Evolutionary conservation across 2,329 filamentous ascomycete species (phyloP).

Genomic region (Pseudocercospora cruenta): DNA sequence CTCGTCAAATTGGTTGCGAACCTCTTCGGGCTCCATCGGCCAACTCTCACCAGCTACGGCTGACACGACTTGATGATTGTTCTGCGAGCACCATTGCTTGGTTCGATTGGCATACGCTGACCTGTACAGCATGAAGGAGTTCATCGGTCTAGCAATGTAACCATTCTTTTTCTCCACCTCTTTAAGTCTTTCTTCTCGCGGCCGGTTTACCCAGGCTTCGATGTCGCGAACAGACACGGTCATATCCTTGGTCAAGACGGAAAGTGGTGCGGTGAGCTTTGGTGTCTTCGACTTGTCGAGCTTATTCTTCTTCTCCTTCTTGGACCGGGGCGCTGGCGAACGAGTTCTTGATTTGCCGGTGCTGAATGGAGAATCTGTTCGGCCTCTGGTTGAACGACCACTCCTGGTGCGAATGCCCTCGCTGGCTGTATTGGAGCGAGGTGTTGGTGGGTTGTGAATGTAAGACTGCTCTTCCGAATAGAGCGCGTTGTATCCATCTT

Average conservation of each 20-base stretch:
- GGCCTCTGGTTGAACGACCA: slow-evolving; percentile 40
- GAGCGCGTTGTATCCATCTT: slow-evolving; percentile 32
- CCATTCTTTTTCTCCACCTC: slow-evolving; percentile 74
- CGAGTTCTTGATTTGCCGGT: slow-evolving; percentile 38
- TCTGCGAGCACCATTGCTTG: slow-evolving; percentile 77
- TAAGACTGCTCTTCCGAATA: slow-evolving; percentile 34
- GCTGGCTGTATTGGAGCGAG: slow-evolving; percentile 46
- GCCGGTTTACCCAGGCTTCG: slow-evolving; percentile 74
- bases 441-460: slow-evolving; percentile 47
- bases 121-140: slow-evolving; percentile 96
- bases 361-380: slow-evolving; percentile 42
- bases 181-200: slow-evolving; percentile 64
- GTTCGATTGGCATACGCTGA: slow-evolving; percentile 88
- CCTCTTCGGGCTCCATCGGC: slow-evolving; percentile 73
- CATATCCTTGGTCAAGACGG: slow-evolving; percentile 68
- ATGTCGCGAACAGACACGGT: slow-evolving; percentile 75
- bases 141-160: slow-evolving; percentile 90
- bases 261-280: slow-evolving; percentile 68
- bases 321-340: slow-evolving; percentile 40
- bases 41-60: slow-evolving; percentile 85
- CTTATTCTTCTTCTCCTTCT: slow-evolving; percentile 51
- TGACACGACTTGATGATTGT: slow-evolving; percentile 93
- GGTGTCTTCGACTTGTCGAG: slow-evolving; percentile 53
- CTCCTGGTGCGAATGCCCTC: slow-evolving; percentile 47
- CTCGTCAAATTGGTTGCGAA: slow-evolving; percentile 75